phyloP scores from a whole-genome alignment of 2,329 filamentous ascomycete genomes.

The Calonectria honghensis region DNA sequence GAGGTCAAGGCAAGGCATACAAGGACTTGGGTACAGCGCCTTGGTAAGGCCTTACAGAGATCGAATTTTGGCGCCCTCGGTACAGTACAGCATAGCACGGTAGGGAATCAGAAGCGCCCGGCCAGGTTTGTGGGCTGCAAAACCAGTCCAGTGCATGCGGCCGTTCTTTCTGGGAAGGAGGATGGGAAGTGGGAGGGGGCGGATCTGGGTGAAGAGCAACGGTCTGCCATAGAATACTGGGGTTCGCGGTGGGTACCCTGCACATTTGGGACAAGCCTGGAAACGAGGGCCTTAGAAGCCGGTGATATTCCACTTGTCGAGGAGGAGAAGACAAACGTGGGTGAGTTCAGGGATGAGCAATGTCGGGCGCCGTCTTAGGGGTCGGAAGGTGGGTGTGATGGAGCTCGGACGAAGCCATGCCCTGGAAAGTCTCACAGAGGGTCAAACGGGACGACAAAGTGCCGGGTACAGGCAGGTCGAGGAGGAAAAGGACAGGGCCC shows the following conservation, averaged over 20 bases:
- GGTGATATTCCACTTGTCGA: slow-evolving; percentile 45
- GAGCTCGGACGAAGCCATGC: slow-evolving; percentile 55
- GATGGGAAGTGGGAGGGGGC: slow-evolving; percentile 56
- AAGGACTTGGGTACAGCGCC: slow-evolving; percentile 58
- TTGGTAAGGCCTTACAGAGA: slow-evolving; percentile 52
- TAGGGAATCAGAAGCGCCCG: slow-evolving; percentile 51
- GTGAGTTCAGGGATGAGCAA: slow-evolving; percentile 46
- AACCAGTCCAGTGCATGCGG: slow-evolving; percentile 63
- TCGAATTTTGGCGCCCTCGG: slow-evolving; percentile 56
- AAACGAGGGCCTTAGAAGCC: slow-evolving; percentile 46
- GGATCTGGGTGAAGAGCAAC: slow-evolving; percentile 53
- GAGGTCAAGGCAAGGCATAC: slow-evolving; percentile 63
- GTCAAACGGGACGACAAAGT: slow-evolving; percentile 53
- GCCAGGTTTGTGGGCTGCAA: slow-evolving; percentile 52
- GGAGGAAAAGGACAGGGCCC: slow-evolving; percentile 48
- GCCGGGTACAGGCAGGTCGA: slow-evolving; percentile 51
- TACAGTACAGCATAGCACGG: slow-evolving; percentile 46
- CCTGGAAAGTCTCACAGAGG: slow-evolving; percentile 49
- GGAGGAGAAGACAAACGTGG: slow-evolving; percentile 40
- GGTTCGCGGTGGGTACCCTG: slow-evolving; percentile 51
- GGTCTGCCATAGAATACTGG: slow-evolving; percentile 48
- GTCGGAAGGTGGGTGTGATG: slow-evolving; percentile 49
- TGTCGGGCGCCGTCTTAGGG: slow-evolving; percentile 48
- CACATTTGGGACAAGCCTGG: slow-evolving; percentile 48
- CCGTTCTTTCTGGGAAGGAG: slow-evolving; percentile 72